phyloP scores from a whole-genome alignment of 352 stramenopile species.

The Thalassiosira hispida region DNA sequence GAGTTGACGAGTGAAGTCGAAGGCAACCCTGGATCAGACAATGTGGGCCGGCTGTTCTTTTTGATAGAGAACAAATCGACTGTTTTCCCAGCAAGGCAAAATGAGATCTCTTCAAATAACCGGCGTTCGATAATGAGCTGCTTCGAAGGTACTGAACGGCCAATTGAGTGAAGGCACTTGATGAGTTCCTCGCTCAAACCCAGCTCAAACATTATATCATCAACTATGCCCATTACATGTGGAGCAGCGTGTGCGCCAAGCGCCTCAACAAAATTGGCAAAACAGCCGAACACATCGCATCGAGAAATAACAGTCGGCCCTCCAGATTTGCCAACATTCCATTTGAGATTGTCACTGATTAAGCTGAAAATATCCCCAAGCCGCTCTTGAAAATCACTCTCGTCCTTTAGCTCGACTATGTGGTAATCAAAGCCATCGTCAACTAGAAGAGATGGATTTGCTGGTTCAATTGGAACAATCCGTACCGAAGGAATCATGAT shows the following conservation, averaged over 20 bases:
- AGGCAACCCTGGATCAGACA: constrained; percentile 20
- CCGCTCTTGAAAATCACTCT: constrained; percentile 67
- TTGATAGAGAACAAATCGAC: constrained; percentile 56
- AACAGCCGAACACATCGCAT: constrained; percentile 85
- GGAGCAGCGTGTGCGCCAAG: constrained; percentile 78
- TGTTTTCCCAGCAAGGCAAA: constrained; percentile 88
- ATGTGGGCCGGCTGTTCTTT: constrained; percentile 36
- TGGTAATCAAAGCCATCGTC: constrained; percentile 53
- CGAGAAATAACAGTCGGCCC: constrained; percentile 39
- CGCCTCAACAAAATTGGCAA: constrained; percentile 87
- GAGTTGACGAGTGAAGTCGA: constrained; percentile 3
- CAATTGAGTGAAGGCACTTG: constrained; percentile 91
- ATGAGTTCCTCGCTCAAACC: constrained; percentile 94
- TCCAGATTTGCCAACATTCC: constrained; percentile 18
- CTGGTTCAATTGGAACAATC: constrained; percentile 59
- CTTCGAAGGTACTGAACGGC: constrained; percentile 88
- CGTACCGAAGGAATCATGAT: constrained; percentile 72
- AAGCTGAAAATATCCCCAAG: constrained; percentile 78
- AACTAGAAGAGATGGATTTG: constrained; percentile 6
- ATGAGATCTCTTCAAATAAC: constrained; percentile 95
- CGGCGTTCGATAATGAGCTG: constrained; percentile 92
- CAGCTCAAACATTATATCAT: constrained; percentile 88
- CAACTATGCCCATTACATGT: constrained; percentile 82
- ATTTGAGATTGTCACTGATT: constrained; percentile 72
- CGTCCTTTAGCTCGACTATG: constrained; percentile 70